These are phyloP conservation scores for Umbelopsis sp. DNA, from an alignment of 192 early-diverging fungal genomes.

Conservation along the genomic window DNA sequence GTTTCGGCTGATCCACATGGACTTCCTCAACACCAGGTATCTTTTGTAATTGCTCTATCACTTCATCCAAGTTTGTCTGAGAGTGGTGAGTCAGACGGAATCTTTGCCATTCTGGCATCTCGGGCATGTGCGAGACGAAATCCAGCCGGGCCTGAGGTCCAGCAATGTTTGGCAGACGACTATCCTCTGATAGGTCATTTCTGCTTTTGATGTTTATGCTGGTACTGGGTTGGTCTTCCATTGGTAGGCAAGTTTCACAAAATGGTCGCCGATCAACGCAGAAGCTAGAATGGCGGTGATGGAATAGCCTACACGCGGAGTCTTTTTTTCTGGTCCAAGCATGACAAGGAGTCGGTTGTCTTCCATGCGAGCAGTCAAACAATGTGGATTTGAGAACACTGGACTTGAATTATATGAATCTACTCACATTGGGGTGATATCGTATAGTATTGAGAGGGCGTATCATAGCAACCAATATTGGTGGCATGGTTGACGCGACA, in stretches of 20 bases:
- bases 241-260: background rate
- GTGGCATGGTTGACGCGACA: too few species aligned
- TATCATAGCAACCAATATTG: too few species aligned
- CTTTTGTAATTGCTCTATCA: background rate
- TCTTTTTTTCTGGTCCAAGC: too few species aligned
- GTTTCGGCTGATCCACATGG: background rate
- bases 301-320: too few species aligned
- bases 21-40: background rate
- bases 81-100: background rate
- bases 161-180: too few species aligned
- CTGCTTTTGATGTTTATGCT: constrained; percentile 4
- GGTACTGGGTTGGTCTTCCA: background rate
- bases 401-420: too few species aligned
- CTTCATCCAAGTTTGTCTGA: background rate
- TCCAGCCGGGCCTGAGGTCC: background rate
- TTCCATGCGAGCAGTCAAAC: too few species aligned
- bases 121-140: background rate
- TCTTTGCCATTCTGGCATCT: constrained; percentile 9
- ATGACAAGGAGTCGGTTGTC: too few species aligned
- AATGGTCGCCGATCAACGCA: background rate
- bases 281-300: too few species aligned
- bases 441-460: too few species aligned
- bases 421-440: too few species aligned
- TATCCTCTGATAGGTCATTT: background rate
- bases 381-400: too few species aligned